These are phyloP conservation scores for Cyberlindnera bimundalis DNA, from an alignment of 805 yeast genomes.

Conservation along the genomic window DNA sequence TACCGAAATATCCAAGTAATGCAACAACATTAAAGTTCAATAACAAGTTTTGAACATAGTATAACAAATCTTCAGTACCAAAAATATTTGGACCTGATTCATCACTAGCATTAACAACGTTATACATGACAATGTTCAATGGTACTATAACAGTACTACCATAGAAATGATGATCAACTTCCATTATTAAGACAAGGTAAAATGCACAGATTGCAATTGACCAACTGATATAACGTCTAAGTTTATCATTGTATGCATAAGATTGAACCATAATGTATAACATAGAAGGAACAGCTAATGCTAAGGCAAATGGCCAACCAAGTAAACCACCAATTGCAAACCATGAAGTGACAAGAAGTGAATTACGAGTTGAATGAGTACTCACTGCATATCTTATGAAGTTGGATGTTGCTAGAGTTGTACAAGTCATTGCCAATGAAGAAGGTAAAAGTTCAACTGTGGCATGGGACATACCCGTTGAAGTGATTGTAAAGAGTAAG, in stretches of 20 bases:
- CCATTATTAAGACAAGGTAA: slow-evolving; percentile 30
- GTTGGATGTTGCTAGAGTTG: slow-evolving; percentile 41
- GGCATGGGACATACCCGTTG: slow-evolving; percentile 88
- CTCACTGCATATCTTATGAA: slow-evolving; percentile 30
- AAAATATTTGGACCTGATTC: slow-evolving; percentile 83
- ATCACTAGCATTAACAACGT: slow-evolving; percentile 65
- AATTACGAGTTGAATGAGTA: slow-evolving; percentile 16
- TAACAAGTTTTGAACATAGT: slow-evolving; percentile 64
- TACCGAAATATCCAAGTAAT: slow-evolving; percentile 39
- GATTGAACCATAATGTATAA: slow-evolving; percentile 19
- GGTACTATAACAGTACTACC: slow-evolving; percentile 65
- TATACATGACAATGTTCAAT: slow-evolving; percentile 76
- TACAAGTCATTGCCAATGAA: slow-evolving; percentile 61
- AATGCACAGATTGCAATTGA: slow-evolving; percentile 23
- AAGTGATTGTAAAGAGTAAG: slow-evolving; percentile 53
- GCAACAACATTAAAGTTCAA: slow-evolving; percentile 68
- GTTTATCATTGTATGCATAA: slow-evolving; percentile 3
- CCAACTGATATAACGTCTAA: slow-evolving; percentile 23
- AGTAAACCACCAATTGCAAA: slow-evolving; percentile 65
- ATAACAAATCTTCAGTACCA: slow-evolving; percentile 77
- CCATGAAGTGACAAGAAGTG: slow-evolving; percentile 37
- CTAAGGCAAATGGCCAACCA: slow-evolving; percentile 90
- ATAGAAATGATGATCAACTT: slow-evolving; percentile 62
- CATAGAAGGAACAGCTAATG: slow-evolving; percentile 51
- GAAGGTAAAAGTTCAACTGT: slow-evolving; percentile 85